Base-by-base conservation (phyloP, 2,329 filamentous ascomycete genomes). In the Rhynchosporium agropyri region DNA sequence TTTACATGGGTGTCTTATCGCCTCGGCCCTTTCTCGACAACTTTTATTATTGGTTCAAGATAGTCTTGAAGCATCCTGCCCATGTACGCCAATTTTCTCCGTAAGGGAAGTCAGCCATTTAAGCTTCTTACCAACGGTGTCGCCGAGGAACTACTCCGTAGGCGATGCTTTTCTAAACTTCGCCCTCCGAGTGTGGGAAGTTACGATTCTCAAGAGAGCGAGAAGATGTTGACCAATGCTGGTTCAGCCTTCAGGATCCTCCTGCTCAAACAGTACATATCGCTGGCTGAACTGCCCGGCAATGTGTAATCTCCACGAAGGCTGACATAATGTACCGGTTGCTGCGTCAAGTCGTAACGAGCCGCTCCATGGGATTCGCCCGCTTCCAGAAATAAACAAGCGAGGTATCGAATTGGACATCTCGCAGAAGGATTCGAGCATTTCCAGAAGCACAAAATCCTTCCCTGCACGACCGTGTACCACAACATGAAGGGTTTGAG, bases 1-100 rank as follows among this genome's bases (percentile, higher is more conserved):
- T 42, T 55, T 38, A 20, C 61, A 48, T 36, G 20, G 46, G 20
- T n/a, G 31, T 45, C 57, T 63, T 60, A 60, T 60, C 56, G 50
- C 57, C 45, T 51, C 43, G 50, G 61, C 57, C 15, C 15, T 38
- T n/a, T 20, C 38, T 42, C 26, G 28, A 36, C 28, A 43, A 20
- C 20, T 31, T 12, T 10, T 42, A 8, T 58, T 40, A 51, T 31
- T 51, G 49, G 49, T 36, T n/a, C 4, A 9, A 12, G 20, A 33
- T 20, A 40, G 20, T 20, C 20, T 58, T 31, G 36, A 57, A n/a
- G 53, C 51, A 20, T 45, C 46, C 45, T 51, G 53, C 51, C 45
- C 26, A 42, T 20, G 26, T 53, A 20, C 43, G 54, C 13, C 28
- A 28, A 13, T 33, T 51, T 36, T 20, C 20, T 20, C 20, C 20